These are phyloP conservation scores for Smallanthus sonchifolius DNA, from an alignment of 129 eudicot genomes.

Conservation along the genomic window DNA sequence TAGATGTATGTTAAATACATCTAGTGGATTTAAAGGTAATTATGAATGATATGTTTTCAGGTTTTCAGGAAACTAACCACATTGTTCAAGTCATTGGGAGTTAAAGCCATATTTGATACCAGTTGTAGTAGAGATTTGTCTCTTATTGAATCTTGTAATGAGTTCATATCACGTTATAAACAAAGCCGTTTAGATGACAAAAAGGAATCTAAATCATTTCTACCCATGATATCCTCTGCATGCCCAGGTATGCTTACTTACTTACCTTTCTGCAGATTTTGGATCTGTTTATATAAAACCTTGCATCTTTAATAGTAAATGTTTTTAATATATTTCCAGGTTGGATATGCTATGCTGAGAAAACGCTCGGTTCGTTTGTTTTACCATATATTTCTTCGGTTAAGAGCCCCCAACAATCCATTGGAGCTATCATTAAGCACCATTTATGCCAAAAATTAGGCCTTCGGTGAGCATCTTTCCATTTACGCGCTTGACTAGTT, in stretches of 20 bases:
- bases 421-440: constrained; percentile 77
- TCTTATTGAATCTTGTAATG: constrained; percentile 90
- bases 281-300: neutral
- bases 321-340: constrained; percentile 35
- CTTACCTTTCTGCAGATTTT: neutral
- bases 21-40: neutral
- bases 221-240: constrained; percentile 91
- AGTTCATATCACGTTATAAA: constrained; percentile 72
- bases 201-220: constrained; percentile 33
- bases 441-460: constrained; percentile 57
- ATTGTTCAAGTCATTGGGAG: constrained; percentile 88
- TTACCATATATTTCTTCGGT: constrained; percentile 92
- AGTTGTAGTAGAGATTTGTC: constrained; percentile 87
- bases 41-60: constrained; percentile 34
- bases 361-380: constrained; percentile 87
- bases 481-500: neutral
- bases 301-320: neutral
- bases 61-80: constrained; percentile 84
- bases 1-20: neutral
- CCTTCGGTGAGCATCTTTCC: constrained; percentile 45
- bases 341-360: constrained; percentile 99
- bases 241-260: constrained; percentile 73
- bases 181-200: constrained; percentile 43
- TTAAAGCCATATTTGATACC: constrained; percentile 77
- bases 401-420: constrained; percentile 97